Base-by-base conservation (phyloP, 2,329 filamentous ascomycete species). In the Xylariaceae sp. region DNA sequence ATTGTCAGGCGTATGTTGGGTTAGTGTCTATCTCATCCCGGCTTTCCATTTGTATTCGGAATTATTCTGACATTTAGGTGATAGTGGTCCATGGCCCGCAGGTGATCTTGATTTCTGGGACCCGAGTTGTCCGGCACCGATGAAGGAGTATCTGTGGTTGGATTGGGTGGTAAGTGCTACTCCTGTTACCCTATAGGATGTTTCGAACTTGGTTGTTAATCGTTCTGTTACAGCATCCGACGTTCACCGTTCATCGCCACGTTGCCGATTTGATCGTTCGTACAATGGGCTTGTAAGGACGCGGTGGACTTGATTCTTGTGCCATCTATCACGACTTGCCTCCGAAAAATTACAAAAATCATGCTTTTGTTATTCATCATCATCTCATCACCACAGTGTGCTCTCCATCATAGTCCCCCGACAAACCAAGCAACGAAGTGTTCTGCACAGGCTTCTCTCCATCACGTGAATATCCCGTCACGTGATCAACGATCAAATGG, bases 1-100 rank as follows among this genome's bases (percentile, higher is more conserved):
- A 62, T 17, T 62, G 61, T 8, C 7, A 18, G 9, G 61, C 55
- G 2, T 62, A 60, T 13, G 50, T 62, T 0, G 61, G 61, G 60
- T 62, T n/a, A 55, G 51, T 3, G 4, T 51, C 11, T 3, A 9
- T 37, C 11, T 18, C 17, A 18, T 18, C 17, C 17, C 17, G 17
- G 17, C 17, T 17, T 17, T 17, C 17, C 1, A 17, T 17, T 17
- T 17, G 17, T 18, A 9, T 8, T 7, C 17, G 5, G 45, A 15
- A 23, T 17, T 1, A n/a, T 51, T 35, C 57, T 62, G 11, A 59
- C 51, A 48, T 47, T 47, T 47, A n/a, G 44, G n/a, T 47, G 4
- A 15, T 9, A 62, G 60, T 3, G 61, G 61, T 7, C 37, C 51
- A 18, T 60, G 61, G 61, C 52, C 61, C 2, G 48, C 37, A 0